Percentiles rank a stretch among this genome's conserved stretches.
Evolutionary conservation across 202 grass and related monocot genomes (phyloP).

Genomic region (Alloteropsis angusta): DNA sequence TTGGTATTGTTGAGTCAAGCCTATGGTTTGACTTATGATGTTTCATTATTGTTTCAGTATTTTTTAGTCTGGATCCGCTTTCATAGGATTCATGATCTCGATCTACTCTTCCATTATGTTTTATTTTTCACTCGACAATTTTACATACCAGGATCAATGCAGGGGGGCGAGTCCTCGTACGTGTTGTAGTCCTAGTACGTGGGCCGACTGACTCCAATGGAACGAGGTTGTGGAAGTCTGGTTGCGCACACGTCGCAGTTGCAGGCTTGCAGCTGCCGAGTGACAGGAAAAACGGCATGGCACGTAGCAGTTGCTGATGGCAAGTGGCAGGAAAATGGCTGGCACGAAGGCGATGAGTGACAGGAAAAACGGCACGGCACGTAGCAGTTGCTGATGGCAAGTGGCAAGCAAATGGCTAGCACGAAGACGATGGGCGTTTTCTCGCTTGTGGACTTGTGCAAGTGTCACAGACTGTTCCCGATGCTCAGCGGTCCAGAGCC

Average conservation of each 20-base stretch:
- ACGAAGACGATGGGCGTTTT: neutral
- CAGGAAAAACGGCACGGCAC: no score
- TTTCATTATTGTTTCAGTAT: neutral
- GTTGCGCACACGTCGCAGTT: neutral
- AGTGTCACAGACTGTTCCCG: no score
- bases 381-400: no score
- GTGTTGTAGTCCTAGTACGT: no score
- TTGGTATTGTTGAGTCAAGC: neutral
- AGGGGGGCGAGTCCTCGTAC: no score
- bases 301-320: neutral
- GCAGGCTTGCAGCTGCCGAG: no score
- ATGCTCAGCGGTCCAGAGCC: neutral
- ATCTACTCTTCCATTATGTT: neutral
- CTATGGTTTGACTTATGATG: no score
- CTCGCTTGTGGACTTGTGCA: neutral
- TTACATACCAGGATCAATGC: no score
- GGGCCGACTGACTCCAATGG: no score
- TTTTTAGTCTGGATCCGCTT: neutral
- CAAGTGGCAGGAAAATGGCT: neutral
- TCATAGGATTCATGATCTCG: neutral
- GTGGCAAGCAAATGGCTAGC: no score
- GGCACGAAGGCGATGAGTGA: neutral
- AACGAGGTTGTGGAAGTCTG: neutral
- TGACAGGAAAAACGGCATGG: no score
- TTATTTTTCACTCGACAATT: neutral